These are phyloP conservation scores for Roridomyces roridus DNA, from an alignment of 768 basidiomycete genomes.

Conservation along the genomic window DNA sequence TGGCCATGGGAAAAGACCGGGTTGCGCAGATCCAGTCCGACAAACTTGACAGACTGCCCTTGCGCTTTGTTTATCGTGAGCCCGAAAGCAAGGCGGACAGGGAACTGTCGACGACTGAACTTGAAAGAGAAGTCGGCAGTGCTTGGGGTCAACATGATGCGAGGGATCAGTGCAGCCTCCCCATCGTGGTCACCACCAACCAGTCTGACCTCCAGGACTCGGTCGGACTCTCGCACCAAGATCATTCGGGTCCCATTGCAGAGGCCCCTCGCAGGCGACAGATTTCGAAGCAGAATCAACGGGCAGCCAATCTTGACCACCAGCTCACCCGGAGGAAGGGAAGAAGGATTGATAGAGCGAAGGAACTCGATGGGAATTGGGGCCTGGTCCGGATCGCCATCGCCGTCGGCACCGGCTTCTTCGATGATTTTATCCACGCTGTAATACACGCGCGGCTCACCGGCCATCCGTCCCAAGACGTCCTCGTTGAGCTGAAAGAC, in stretches of 20 bases:
- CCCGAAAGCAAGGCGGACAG: not conserved
- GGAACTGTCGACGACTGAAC: not conserved
- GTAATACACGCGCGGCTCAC: constrained; percentile 8
- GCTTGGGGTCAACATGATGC: not conserved
- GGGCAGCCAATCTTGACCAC: not conserved
- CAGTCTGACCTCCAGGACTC: not conserved
- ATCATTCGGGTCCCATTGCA: constrained; percentile 2
- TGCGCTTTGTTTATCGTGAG: not conserved
- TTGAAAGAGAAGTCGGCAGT: not conserved
- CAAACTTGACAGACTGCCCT: not conserved
- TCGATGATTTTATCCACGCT: not conserved
- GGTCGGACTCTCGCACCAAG: not conserved
- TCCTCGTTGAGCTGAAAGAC: constrained; percentile 35
- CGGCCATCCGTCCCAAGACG: not conserved
- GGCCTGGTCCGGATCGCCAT: not conserved
- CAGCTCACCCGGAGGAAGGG: not conserved
- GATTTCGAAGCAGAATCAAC: not conserved
- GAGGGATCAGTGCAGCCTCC: not conserved
- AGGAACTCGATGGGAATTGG: not conserved
- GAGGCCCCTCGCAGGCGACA: not conserved
- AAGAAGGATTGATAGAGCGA: not conserved
- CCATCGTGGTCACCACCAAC: not conserved
- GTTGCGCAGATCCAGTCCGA: not conserved
- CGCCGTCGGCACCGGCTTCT: not conserved
- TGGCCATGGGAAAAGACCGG: not conserved